A percentile compares a stretch with the other conserved stretches of the same genome.
Conservation (phyloP, 192 early-diverging fungal species). For the Blastocladiella britannica region DNA sequence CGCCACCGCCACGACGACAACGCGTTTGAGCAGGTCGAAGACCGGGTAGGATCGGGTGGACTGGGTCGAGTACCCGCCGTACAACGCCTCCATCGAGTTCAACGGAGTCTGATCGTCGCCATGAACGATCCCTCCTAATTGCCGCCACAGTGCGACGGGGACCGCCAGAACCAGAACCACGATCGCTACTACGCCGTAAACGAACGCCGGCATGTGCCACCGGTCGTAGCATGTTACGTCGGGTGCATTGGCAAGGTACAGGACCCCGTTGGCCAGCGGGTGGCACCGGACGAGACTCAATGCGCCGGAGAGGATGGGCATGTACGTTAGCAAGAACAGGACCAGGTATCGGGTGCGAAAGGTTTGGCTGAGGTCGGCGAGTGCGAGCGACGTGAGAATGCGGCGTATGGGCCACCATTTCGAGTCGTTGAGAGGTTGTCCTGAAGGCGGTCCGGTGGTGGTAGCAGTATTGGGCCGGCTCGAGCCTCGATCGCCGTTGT, state of each 20-base stretch:
- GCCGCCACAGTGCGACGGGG: not conserved
- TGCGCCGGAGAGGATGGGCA: not conserved
- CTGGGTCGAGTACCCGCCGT: not conserved
- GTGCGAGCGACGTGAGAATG: not conserved
- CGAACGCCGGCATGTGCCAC: not conserved
- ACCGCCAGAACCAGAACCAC: not conserved
- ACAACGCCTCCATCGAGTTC: not conserved
- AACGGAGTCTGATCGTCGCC: not conserved
- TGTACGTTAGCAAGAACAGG: not conserved
- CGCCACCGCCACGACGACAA: not conserved
- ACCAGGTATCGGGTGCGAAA: not conserved
- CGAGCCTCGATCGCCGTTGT: not conserved
- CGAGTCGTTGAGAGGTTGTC: no score
- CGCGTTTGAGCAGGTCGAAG: not conserved
- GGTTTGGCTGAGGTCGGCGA: not conserved
- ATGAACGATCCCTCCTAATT: not conserved
- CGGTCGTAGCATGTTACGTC: not conserved
- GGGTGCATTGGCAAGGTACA: not conserved
- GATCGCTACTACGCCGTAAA: not conserved
- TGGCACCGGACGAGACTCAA: not conserved
- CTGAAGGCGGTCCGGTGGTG: no score
- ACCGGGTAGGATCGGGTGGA: not conserved
- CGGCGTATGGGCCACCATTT: no score
- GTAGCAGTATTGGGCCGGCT: no score
- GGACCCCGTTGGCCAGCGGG: not conserved